Conservation (phyloP, 1,284 basidiomycete genomes). For the Ceratobasidium sp. region DNA sequence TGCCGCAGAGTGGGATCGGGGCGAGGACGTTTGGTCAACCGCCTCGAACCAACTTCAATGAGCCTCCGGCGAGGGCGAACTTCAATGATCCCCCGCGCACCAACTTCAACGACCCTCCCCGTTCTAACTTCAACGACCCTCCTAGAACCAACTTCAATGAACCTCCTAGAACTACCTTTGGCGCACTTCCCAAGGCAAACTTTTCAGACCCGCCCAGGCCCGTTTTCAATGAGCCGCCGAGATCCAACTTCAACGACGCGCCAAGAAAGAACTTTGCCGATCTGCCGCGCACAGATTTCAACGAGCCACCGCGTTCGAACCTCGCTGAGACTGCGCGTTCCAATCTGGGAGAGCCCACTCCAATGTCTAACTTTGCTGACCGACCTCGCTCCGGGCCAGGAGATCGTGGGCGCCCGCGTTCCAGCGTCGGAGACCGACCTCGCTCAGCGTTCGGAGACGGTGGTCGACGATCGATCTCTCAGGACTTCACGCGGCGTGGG, state of each 20-base stretch:
- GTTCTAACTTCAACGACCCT: background rate
- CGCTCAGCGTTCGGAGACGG: slow-evolving; percentile 26
- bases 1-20: slow-evolving; percentile 6
- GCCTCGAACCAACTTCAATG: background rate
- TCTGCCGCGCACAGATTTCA: background rate
- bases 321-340: no score
- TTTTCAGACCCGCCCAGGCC: background rate
- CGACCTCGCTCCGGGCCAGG: slow-evolving; percentile 5
- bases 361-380: slow-evolving; percentile 6
- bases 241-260: slow-evolving; percentile 2
- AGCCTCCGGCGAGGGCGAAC: background rate
- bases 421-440: slow-evolving; percentile 23
- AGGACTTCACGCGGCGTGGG: slow-evolving; percentile 10
- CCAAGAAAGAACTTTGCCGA: background rate
- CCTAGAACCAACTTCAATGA: background rate
- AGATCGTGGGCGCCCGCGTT: background rate
- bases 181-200: background rate
- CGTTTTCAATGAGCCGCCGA: background rate
- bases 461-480: slow-evolving; percentile 4
- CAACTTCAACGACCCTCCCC: background rate
- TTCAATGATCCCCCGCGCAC: slow-evolving; percentile 5
- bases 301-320: background rate
- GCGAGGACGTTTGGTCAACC: slow-evolving; percentile 25
- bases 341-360: no score
- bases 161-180: slow-evolving; percentile 4